phyloP scores from a whole-genome alignment of 768 basidiomycete species.

The Suillus occidentalis region DNA sequence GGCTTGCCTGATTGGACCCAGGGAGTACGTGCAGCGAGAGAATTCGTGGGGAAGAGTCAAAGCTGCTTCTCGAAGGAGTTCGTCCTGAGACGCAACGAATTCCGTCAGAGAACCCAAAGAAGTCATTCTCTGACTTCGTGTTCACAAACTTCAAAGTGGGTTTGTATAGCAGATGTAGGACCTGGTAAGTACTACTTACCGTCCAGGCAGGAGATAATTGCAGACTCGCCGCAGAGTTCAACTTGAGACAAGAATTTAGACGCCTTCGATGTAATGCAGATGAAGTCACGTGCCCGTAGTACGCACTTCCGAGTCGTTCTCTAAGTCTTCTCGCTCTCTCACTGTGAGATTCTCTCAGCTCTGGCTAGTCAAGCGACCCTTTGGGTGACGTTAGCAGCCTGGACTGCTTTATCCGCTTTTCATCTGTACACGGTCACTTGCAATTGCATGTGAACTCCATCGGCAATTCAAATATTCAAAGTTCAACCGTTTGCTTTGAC shows the following conservation, averaged over 20 bases:
- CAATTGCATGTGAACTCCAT: too few relatives aligned
- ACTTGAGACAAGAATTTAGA: neutral
- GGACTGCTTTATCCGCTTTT: neutral
- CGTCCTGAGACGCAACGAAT: constrained; percentile 28
- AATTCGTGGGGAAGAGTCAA: constrained; percentile 63
- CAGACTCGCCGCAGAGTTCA: neutral
- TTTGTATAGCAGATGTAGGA: neutral
- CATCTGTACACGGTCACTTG: neutral
- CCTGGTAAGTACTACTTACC: neutral
- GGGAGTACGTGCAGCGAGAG: constrained; percentile 61
- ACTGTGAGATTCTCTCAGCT: too few relatives aligned
- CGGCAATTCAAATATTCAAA: too few relatives aligned
- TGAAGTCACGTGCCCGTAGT: neutral
- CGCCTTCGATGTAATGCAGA: too few relatives aligned
- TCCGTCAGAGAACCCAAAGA: constrained; percentile 35
- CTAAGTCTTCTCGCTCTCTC: too few relatives aligned
- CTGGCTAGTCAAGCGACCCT: too few relatives aligned
- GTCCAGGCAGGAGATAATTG: neutral
- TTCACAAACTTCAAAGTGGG: neutral
- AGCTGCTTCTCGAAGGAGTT: constrained; percentile 33
- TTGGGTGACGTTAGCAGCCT: too few relatives aligned
- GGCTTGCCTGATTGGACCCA: constrained; percentile 69
- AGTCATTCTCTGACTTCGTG: neutral
- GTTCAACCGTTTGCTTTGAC: neutral
- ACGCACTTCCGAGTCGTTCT: too few relatives aligned